Base-by-base conservation (phyloP, 352 stramenopile genomes). In the Pythium chondricola region DNA sequence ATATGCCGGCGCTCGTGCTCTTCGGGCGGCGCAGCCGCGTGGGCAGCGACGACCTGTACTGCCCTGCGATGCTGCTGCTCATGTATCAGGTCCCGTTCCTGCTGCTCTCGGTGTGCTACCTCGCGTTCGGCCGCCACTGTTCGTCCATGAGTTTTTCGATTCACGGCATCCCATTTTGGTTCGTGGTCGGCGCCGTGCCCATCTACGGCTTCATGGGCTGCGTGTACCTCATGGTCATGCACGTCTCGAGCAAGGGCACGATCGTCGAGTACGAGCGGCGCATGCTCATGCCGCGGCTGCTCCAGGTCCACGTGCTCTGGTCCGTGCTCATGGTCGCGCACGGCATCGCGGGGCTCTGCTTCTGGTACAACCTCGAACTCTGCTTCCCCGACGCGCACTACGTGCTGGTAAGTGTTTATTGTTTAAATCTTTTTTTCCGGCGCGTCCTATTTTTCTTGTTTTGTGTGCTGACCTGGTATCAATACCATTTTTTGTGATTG, bases 241-340 rank as follows among this genome's bases (percentile, higher is more conserved):
- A 88, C 62, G 65, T 94, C 17, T 85, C 83, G 43, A 67, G 74
- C 17, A 85, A 88, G 59, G 83, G 83, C 42, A 92, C 83, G 44
- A 94, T 94, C 52, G 67, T 94, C 31, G 75, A 88, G 49, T 71
- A 90, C 63, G 83, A 94, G 58, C 78, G 71, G n/a, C 83, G 83
- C 54, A 73, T 94, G 53, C 65, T 94, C 43, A 94, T 94, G 80
- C 82, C 82, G 37, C 61, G 69, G 14, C 67, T 94, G 55, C 57
- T 94, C 39, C 74, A 89, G 11, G 82, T 88, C 16, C 80, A 89
- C 48, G 56, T 74, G 27, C 64, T 88, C 35, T 94, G 80, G 80
- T 85, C 77, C 14, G 48, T 74, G 6, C n/a, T 85, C 49, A 78
- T 91, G 35, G 56, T 83, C 39, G 60, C 30, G 38, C 89, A 79